Evolutionary conservation across 257 asterid species (phyloP), one percentile per base, ranked within the genome.

Genomic region (Penstemon newberryi): DNA sequence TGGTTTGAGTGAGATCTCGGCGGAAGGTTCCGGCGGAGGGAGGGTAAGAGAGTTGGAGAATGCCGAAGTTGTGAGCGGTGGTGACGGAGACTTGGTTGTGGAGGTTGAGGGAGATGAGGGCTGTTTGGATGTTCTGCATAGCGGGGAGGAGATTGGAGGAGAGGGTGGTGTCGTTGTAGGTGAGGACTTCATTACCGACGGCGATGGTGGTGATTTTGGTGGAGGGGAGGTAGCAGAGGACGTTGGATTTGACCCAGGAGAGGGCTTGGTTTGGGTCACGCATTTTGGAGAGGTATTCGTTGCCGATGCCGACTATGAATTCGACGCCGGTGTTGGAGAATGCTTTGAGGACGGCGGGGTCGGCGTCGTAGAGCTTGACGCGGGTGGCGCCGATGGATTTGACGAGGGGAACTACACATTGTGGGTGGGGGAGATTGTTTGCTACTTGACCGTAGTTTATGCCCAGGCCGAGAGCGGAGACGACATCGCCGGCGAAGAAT

Each of bases 381-480:
- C 87, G 73, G 72, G 87, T 79, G 19, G 78, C 96, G 38, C 91
- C 88, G 66, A 87, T 76, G 82, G 96, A 83, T 71, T 87, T 85
- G 58, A 92, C 82, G 6, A 92, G 76, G 0, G 92, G 90, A 46
- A 87, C 74, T 6, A 84, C 96, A 0, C 81, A 61, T 18, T 82
- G 83, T 0, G 98, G 96, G 33, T 83, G 72, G 12, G 96, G 98
- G 47, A 91, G 90, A 71, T 91, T 89, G 89, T 87, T 73, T 8
- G 94, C 98, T 25, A 91, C 73, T 72, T 81, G 96, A 36, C 98
- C 96, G 73, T 91, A 91, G 89, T 91, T 91, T 76, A 91, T 83
- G 60, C 95, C 95, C 0, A 91, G 69, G n/a, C 25, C 60, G 78
- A 65, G 56, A 70, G 56, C 71, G 52, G 71, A 11, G 3, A 55